These are phyloP conservation scores for Backusella psychrophila DNA, from an alignment of 192 early-diverging fungal genomes.

Conservation along the genomic window DNA sequence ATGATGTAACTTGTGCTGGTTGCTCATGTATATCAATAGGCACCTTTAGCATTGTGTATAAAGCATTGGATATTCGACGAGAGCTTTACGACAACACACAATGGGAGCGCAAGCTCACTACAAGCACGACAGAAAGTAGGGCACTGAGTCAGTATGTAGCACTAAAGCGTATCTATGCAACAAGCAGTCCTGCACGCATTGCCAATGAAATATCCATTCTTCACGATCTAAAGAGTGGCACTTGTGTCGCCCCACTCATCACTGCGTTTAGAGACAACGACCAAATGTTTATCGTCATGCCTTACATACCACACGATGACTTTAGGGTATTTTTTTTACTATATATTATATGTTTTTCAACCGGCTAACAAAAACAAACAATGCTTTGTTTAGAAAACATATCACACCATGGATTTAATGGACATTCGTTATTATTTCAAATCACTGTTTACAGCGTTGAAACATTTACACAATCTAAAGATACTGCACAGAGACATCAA, in stretches of 20 bases:
- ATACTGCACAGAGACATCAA: constrained; percentile 95
- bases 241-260: constrained; percentile 75
- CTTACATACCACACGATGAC: constrained; percentile 81
- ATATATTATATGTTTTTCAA: no score
- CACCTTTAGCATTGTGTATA: constrained; percentile 92
- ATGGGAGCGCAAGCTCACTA: constrained; percentile 43
- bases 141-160: constrained; percentile 59
- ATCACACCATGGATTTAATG: constrained; percentile 51
- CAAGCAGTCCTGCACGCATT: constrained; percentile 77
- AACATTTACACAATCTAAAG: constrained; percentile 62
- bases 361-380: neutral
- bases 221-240: constrained; percentile 64
- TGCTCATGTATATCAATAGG: constrained; percentile 41
- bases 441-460: constrained; percentile 67
- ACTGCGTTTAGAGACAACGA: constrained; percentile 77
- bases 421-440: constrained; percentile 80
- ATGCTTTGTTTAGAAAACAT: constrained; percentile 56
- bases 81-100: constrained; percentile 66
- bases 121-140: neutral
- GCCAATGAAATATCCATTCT: constrained; percentile 82
- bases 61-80: constrained; percentile 77
- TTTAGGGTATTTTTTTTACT: constrained; percentile 56
- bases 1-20: no score
- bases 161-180: constrained; percentile 85
- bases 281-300: constrained; percentile 80